Evolutionary conservation across 257 asterid genomes (phyloP), one percentile per base, ranked within the genome.

Genomic region (Primulina eburnea): DNA sequence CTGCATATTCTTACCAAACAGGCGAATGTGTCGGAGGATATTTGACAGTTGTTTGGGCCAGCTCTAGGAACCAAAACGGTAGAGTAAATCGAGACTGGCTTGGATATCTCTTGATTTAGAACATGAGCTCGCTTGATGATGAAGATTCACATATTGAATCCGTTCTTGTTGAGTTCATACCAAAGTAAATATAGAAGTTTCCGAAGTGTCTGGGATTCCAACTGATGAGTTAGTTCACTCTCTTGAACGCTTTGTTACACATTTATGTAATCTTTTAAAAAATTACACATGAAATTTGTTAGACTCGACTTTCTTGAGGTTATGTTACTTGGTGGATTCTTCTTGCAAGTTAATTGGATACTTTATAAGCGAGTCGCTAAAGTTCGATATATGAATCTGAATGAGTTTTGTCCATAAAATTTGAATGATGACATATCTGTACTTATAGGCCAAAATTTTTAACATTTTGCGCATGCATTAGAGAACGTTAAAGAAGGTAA

Each of bases 1-100:
- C 73, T 85, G 59, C 80, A 82, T 47, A 73, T 86, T 77, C 92
- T 88, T 69, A 67, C 82, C 20, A 75, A 70, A 67, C 69, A 77
- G 76, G 65, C 55, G 2, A 65, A 35, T 40, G 37, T 75, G 24
- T 38, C 68, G 17, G 86, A 74, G 38, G 77, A 72, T 69, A 77
- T 58, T 60, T 73, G 62, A 61, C 62, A 60, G 56, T 52, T 43
- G 60, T 34, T 10, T 35, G 35, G 50, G 65, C 47, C 68, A 70
- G 73, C 26, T 58, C 28, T 70, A 40, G 77, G 55, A 20, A 71
- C 52, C 43, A 47, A 68, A 71, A 6, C 12, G 35, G 60, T 32
- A 47, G 52, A 74, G 60, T 50, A 37, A 47, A 53, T 16, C 1
- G 56, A 50, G 56, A 5, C 18, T 4, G 56, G 20, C 56, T 50